Base-by-base conservation (phyloP, 2,329 filamentous ascomycete species). In the Paramyrothecium sp. region DNA sequence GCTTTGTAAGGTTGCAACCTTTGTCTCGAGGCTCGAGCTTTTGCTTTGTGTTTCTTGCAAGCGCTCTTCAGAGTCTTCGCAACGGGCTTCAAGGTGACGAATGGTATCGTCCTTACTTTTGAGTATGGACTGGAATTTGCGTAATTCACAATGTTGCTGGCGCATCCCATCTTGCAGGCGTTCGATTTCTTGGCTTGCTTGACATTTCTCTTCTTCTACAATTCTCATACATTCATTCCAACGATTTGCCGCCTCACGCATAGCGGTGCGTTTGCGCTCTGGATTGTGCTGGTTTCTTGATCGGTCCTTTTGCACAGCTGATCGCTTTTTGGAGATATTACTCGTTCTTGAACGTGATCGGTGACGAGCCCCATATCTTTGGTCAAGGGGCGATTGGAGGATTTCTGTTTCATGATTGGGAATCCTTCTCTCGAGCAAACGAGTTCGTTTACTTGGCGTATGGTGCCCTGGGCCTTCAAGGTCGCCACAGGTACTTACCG, bases 161-260 rank as follows among this genome's bases (percentile, higher is more conserved):
- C 48, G 59, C 2, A 73, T 55, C 3, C 67, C 59, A 8, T 60
- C 50, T 20, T 69, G 63, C 49, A 74, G 65, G 5, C 55, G 55
- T 10, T 65, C 55, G 51, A 72, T 68, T 30, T 72, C 65, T n/a
- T 22, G 47, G 11, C 57, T 56, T 16, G 65, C 67, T 47, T 68
- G 62, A 7, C 58, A 46, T 13, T 60, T 65, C 51, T 74, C 71
- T 22, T 69, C 62, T 33, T 72, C 67, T 12, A 63, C 59, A 19
- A 73, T 64, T 20, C 61, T 59, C 12, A 75, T 62, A 47, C 68
- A 73, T 47, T 74, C 64, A 34, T 75, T 75, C 71, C 71, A 73
- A 23, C 66, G 61, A 3, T 67, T 55, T 30, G 69, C 69, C 22
- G 73, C 63, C 13, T 71, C 63, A 12, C 67, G 59, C 71, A 75